phyloP scores from a whole-genome alignment of 345 rosid genomes.

The Euclidium syriacum region DNA sequence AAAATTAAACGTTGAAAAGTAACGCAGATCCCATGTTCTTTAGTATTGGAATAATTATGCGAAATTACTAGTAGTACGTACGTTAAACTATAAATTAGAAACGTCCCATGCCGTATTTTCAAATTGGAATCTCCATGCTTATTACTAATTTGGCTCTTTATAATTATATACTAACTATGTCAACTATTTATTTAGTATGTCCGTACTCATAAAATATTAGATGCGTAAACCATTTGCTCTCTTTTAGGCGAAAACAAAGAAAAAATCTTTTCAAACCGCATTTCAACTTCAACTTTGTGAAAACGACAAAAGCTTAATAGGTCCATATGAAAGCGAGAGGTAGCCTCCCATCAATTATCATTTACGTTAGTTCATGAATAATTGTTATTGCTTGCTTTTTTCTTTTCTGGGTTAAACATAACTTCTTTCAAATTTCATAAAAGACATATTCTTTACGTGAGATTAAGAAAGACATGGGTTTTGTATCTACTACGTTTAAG shows the following conservation, averaged over 20 bases:
- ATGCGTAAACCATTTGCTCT: constrained; percentile 21
- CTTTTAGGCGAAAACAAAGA: background rate
- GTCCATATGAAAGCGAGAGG: constrained; percentile 15
- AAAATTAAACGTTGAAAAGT: background rate
- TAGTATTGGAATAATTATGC: background rate
- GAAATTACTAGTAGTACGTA: background rate
- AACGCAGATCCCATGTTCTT: background rate
- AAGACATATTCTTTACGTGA: background rate
- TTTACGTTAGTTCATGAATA: constrained; percentile 3
- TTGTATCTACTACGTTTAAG: background rate
- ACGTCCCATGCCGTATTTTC: constrained; percentile 8
- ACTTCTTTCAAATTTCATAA: background rate
- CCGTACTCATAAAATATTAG: background rate
- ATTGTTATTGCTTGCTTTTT: constrained; percentile 1
- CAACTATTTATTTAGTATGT: background rate
- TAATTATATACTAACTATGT: background rate
- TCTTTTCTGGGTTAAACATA: background rate
- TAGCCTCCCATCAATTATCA: constrained; percentile 4
- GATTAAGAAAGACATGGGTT: background rate
- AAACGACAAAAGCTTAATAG: constrained; percentile 21
- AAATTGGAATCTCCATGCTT: constrained; percentile 9
- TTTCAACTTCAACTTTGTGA: constrained; percentile 21
- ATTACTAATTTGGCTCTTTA: background rate
- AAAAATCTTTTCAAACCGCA: constrained; percentile 3
- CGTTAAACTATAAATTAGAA: background rate